Conservation (phyloP, 208 protist species). For the Acanthamoeba royreba region DNA sequence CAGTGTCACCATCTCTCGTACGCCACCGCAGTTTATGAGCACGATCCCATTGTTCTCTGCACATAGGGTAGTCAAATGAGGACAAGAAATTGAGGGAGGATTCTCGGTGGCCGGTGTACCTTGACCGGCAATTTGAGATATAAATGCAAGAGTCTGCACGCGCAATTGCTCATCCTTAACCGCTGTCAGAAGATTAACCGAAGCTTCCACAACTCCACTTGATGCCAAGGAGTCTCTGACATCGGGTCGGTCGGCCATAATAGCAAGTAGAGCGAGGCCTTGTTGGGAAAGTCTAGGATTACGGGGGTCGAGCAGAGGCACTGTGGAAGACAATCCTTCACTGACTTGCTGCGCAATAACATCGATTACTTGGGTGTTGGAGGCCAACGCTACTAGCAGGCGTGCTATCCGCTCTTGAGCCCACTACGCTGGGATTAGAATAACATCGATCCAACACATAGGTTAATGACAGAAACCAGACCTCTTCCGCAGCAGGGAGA, state of each 20-base stretch:
- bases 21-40: neutral
- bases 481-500: neutral
- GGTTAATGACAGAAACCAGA: neutral
- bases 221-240: neutral
- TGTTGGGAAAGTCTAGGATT: neutral
- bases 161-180: neutral
- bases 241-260: neutral
- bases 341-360: neutral
- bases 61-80: neutral
- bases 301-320: neutral
- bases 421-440: neutral
- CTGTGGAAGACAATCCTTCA: neutral
- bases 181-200: neutral
- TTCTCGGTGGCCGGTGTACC: neutral
- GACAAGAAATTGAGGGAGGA: neutral
- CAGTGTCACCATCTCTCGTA: conserved; percentile 14
- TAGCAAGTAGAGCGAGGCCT: neutral
- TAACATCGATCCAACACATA: neutral
- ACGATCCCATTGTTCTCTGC: conserved; percentile 21
- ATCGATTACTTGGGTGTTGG: neutral
- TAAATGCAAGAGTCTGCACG: neutral
- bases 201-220: neutral
- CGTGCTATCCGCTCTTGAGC: neutral
- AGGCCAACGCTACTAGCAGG: neutral
- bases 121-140: neutral